These are phyloP conservation scores for Hamigera avellanea DNA, from an alignment of 495 filamentous ascomycete species.

Conservation along the genomic window DNA sequence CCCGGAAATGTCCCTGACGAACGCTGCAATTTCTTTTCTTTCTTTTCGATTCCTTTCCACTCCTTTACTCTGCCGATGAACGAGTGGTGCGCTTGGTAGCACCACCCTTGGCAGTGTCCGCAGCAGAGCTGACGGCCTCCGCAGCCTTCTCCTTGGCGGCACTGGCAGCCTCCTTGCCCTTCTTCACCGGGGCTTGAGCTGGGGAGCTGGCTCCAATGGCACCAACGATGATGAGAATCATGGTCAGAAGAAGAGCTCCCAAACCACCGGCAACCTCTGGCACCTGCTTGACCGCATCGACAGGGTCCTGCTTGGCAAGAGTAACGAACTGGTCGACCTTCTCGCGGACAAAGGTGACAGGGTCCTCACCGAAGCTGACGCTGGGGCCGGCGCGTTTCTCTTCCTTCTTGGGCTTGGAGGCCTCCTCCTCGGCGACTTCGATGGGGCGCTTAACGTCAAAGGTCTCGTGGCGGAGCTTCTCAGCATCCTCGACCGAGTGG, in stretches of 20 bases:
- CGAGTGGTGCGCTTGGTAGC: slow-evolving; percentile 54
- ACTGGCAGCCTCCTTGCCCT: slow-evolving; percentile 60
- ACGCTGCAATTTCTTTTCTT: slow-evolving; percentile 3
- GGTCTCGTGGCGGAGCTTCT: slow-evolving; percentile 80
- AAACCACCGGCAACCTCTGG: slow-evolving; percentile 83
- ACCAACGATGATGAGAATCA: slow-evolving; percentile 57
- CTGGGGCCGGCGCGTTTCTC: slow-evolving; percentile 56
- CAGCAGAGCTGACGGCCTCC: slow-evolving; percentile 52
- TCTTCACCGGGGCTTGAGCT: slow-evolving; percentile 45
- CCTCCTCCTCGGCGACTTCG: slow-evolving; percentile 76
- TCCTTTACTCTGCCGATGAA: slow-evolving; percentile 38
- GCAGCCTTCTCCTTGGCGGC: slow-evolving; percentile 72
- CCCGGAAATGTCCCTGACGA: not conserved
- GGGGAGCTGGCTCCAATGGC: slow-evolving; percentile 41
- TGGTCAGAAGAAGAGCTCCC: slow-evolving; percentile 51
- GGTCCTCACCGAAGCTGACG: slow-evolving; percentile 87
- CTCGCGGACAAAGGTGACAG: slow-evolving; percentile 77
- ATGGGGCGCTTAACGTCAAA: slow-evolving; percentile 84
- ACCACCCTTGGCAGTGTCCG: slow-evolving; percentile 55
- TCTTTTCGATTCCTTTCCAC: slow-evolving; percentile 3
- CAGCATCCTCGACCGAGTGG: slow-evolving; percentile 89
- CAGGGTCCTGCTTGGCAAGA: slow-evolving; percentile 74
- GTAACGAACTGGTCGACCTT: slow-evolving; percentile 82
- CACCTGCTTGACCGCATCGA: slow-evolving; percentile 82
- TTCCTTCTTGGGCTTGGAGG: slow-evolving; percentile 66